Conservation (phyloP, 306 rosid genomes). For the Malus fusca region DNA sequence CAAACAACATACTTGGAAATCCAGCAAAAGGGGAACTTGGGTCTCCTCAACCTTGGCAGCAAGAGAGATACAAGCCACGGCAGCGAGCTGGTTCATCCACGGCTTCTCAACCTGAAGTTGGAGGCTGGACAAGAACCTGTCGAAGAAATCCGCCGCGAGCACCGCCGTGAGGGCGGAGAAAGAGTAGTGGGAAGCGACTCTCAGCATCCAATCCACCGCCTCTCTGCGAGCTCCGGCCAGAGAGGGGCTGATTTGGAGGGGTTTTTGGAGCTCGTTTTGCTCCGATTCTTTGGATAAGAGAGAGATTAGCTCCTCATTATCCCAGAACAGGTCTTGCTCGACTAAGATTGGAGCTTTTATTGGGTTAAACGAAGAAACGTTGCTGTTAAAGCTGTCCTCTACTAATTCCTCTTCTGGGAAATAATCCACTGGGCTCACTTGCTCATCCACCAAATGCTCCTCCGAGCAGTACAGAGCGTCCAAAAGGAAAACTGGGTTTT, state of each 20-base stretch:
- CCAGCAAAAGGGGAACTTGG: slow-evolving; percentile 67
- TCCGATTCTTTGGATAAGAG: slow-evolving; percentile 43
- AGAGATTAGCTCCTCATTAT: slow-evolving; percentile 57
- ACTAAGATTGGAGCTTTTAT: slow-evolving; percentile 13
- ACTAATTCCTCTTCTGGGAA: slow-evolving; percentile 11
- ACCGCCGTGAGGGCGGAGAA: slow-evolving; percentile 69
- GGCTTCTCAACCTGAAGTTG: slow-evolving; percentile 54
- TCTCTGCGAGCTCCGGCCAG: slow-evolving; percentile 45
- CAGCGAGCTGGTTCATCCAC: slow-evolving; percentile 81
- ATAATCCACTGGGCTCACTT: background rate
- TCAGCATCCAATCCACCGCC: slow-evolving; percentile 67
- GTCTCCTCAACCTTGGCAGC: slow-evolving; percentile 93
- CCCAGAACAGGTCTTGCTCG: slow-evolving; percentile 65
- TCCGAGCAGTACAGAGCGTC: slow-evolving; percentile 75
- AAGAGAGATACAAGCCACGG: slow-evolving; percentile 74
- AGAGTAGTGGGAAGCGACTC: slow-evolving; percentile 48
- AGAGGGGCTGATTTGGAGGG: slow-evolving; percentile 5
- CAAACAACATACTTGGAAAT: slow-evolving; percentile 57
- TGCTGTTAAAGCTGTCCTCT: slow-evolving; percentile 11
- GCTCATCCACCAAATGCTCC: slow-evolving; percentile 45
- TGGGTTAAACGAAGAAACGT: slow-evolving; percentile 6
- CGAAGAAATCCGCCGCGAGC: slow-evolving; percentile 74
- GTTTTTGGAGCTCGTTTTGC: slow-evolving; percentile 22
- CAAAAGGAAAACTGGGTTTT: slow-evolving; percentile 25
- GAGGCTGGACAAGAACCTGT: slow-evolving; percentile 51